Evolutionary conservation across 2,329 filamentous ascomycete genomes (phyloP), one percentile per base, ranked within the genome.

Genomic region (Sphaerulina vaccinii): DNA sequence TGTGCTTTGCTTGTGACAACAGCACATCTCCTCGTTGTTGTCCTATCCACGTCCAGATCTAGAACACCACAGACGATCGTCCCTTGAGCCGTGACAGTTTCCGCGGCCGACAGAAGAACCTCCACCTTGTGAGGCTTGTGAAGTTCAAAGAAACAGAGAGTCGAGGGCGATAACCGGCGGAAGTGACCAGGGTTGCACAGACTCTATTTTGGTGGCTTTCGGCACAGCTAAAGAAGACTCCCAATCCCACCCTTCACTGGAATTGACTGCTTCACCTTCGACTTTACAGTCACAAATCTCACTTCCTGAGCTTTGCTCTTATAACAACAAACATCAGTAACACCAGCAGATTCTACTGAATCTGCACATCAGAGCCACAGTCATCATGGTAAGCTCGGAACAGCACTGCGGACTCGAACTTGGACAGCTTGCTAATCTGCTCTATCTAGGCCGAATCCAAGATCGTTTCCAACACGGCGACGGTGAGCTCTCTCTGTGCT

Each of bases 381-480:
- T 49, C 47, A 54, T 39, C 37, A 54, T 54, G 51, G 51, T 54
- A 32, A 47, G 51, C 27, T 4, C 27, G 27, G 3, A 5, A 22
- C 29, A 16, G 23, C 19, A 6, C 40, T 22, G 22, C 24, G 13
- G 10, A 23, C 36, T 21, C 22, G 9, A 35, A 13, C 22, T n/a
- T 7, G 22, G 18, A 29, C 45, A 16, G 15, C 9, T 42, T 32
- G 40, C 51, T 50, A 39, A 54, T 21, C 42, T 7, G 27, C 40
- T 37, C 21, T 15, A 35, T 24, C 27, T 60, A 65, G 62, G 60
- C 62, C 47, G 56, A 56, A 23, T 57, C 44, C 51, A 46, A 51
- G 19, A 58, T 60, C 55, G 47, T 75, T 62, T 77, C 74, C 65
- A 77, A 77, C 63, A 74, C 75, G 41, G 68, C 70, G 61, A 76